Conservation (phyloP, 306 rosid species). For the Cyclanthera cordifolia region DNA sequence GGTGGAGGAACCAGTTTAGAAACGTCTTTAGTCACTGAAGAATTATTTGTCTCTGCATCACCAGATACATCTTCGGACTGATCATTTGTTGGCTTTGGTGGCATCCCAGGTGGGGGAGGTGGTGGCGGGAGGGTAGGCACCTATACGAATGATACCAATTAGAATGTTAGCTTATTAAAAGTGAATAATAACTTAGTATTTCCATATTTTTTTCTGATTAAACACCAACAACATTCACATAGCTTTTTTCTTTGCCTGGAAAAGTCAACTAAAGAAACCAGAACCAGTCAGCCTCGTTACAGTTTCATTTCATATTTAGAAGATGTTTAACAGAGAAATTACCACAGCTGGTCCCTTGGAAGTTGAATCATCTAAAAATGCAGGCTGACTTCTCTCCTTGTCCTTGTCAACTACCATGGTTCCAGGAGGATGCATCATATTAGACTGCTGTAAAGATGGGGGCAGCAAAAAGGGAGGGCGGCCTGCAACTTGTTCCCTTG, state of each 20-base stretch:
- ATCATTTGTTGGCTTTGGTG: slow-evolving; percentile 37
- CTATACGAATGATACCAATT: slow-evolving; percentile 33
- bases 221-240: background rate
- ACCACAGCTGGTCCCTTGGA: slow-evolving; percentile 59
- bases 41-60: slow-evolving; percentile 34
- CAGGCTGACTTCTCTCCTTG: slow-evolving; percentile 31
- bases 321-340: slow-evolving; percentile 14
- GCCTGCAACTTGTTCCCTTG: slow-evolving; percentile 55
- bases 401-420: slow-evolving; percentile 43
- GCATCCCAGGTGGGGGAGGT: slow-evolving; percentile 69
- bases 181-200: slow-evolving; percentile 11
- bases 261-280: background rate
- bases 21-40: slow-evolving; percentile 43
- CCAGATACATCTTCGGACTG: slow-evolving; percentile 46
- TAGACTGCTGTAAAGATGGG: slow-evolving; percentile 54
- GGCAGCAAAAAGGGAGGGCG: slow-evolving; percentile 61
- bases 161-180: slow-evolving; percentile 16
- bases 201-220: background rate
- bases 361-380: slow-evolving; percentile 37
- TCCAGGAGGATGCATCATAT: slow-evolving; percentile 66
- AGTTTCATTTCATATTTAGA: background rate
- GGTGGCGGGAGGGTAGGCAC: slow-evolving; percentile 69
- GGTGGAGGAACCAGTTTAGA: slow-evolving; percentile 55
- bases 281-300: background rate
- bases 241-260: background rate